Base-by-base conservation (phyloP, 2,329 filamentous ascomycete genomes). In the Helicocarpus griseus region DNA sequence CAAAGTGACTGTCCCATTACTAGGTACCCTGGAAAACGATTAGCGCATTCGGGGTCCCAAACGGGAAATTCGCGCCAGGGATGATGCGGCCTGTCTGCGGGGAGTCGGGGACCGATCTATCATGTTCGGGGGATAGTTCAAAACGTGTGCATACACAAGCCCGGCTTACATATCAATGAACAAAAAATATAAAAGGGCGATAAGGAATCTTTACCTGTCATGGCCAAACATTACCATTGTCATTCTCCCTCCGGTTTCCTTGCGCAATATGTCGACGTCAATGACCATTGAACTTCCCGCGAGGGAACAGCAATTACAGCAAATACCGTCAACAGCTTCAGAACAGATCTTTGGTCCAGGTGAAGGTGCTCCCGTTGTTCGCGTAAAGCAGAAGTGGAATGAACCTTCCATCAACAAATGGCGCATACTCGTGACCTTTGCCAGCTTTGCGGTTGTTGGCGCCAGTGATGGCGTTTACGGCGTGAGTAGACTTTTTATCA, bases 391-490 rank as follows among this genome's bases (percentile, higher is more conserved):
- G 41, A 56, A 53, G 41, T 58, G 56, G 55, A 56, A 57, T 43
- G 41, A 57, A 2, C 53, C 53, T 19, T 46, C 53, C 8, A 53
- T 56, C 35, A 58, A 57, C 41, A 58, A 57, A 53, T 57, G 49
- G 53, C 52, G 52, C 9, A 47, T 58, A 14, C 31, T 52, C 8
- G 52, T 52, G 5, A 71, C 74, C 0, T 82, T 81, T 64, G 77
- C 71, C 64, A 76, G 73, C 8, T 77, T 83, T 54, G 59, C 76
- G 13, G 71, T 78, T 8, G 73, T 78, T 54, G 79, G 80, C 0
- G 70, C 74, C 9, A 80, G 78, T 46, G 77, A 80, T 60, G 73
- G 73, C 1, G 75, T 75, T 17, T 79, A 79, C 49, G 77, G 77
- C 51, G 75, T 76, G 60, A 66, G 74, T 35, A 35, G 31, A 9